phyloP scores from a whole-genome alignment of 345 rosid genomes.

The Fremontodendron californicum region DNA sequence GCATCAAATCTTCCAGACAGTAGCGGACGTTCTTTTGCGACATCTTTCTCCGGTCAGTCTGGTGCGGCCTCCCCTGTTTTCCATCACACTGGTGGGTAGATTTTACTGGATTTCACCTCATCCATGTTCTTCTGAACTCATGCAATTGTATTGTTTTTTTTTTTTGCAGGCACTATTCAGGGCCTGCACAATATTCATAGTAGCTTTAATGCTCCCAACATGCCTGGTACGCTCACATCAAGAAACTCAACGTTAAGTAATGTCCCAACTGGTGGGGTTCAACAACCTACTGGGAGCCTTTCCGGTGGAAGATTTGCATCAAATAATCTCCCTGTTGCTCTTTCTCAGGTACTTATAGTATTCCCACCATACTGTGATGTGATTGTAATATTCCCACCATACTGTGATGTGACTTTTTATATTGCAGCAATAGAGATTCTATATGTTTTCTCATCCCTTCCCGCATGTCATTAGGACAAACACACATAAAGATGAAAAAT shows the following conservation, averaged over 20 bases:
- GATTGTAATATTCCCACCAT: conserved; percentile 4
- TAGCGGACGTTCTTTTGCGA: conserved; percentile 64
- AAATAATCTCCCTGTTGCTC: conserved; percentile 82
- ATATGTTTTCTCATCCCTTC: conserved; percentile 2
- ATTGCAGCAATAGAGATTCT: not conserved
- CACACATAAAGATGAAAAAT: not conserved
- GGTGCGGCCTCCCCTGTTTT: conserved; percentile 85
- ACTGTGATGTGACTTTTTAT: conserved; percentile 2
- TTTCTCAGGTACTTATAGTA: conserved; percentile 70
- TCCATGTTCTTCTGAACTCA: conserved; percentile 12
- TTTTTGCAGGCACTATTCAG: conserved; percentile 64
- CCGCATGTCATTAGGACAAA: not conserved
- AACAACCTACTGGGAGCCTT: conserved; percentile 86
- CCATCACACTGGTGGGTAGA: conserved; percentile 61
- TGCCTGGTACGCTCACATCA: conserved; percentile 83
- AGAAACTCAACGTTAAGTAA: conserved; percentile 81
- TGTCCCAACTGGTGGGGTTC: conserved; percentile 76
- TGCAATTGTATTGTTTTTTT: conserved; percentile 19
- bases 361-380: conserved; percentile 7
- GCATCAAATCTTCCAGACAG: conserved; percentile 85
- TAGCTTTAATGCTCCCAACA: conserved; percentile 78
- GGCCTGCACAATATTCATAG: conserved; percentile 91
- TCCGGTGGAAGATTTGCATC: conserved; percentile 83
- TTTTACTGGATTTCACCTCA: conserved; percentile 13
- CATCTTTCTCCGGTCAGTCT: conserved; percentile 92